Evolutionary conservation across 2,329 filamentous ascomycete species (phyloP), one percentile per base, ranked within the genome.

Genomic region (Tolypocladium sp.): DNA sequence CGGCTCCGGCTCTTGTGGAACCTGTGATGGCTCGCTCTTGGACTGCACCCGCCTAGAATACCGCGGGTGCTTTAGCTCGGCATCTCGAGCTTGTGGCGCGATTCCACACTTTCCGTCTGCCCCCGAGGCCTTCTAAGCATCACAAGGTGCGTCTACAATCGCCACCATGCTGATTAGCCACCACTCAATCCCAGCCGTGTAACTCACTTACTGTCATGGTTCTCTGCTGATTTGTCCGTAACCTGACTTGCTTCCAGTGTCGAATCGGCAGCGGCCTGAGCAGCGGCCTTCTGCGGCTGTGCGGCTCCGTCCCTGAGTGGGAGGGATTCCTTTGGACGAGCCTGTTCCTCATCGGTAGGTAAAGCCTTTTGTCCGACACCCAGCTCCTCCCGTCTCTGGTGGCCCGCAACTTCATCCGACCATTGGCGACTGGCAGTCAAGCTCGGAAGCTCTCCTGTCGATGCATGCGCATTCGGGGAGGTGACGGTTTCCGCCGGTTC

Each of bases 31-130:
- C 64, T 81, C 78, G 61, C 78, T 81, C 64, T 76, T 79, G 54
- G 77, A 79, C 60, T 80, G 75, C 27, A 76, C 69, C 42, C 77
- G 72, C n/a, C 77, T 72, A 54, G 74, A 78, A 60, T 79, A 79
- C 35, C 68, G 68, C 13, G 73, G 73, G 22, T 66, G 63, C 54
- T 71, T 73, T 53, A 70, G 68, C 46, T 67, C 60, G n/a, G 65
- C 60, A 38, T 15, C 13, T 58, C 63, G 54, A 46, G 37, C 13
- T 58, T 57, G 13, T 58, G 44, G 17, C 41, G 22, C 41, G 62
- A 64, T 58, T 59, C 58, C 60, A 41, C 4, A 22, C 55, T 40
- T 58, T 33, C 53, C 63, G 15, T 58, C 61, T 63, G 58, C 58
- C 63, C 68, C 49, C 33, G 63, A 57, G 59, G 65, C 44, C 46